Base-by-base conservation (phyloP, 345 rosid genomes). In the Euphorbia tirucalli region DNA sequence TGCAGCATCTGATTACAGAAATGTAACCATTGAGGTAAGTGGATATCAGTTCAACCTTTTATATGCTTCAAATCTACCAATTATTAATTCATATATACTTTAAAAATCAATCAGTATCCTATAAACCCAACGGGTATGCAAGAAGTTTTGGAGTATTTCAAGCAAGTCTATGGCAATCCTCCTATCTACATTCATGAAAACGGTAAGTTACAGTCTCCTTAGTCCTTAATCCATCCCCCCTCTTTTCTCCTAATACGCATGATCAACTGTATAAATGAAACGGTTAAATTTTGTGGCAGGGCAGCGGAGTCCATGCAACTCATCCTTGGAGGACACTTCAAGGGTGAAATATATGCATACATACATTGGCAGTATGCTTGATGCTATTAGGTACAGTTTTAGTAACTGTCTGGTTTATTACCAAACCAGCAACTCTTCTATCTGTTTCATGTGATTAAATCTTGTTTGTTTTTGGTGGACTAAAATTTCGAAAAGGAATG, bases 321-420 rank as follows among this genome's bases (percentile, higher is more conserved):
- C 82, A 16, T 73, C 86, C 2, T 44, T 87, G 64, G 79, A 83
- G 70, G 91, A 89, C 79, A 64, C 69, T 41, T 19, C 77, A 1
- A 85, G 91, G 69, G 77, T 83, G 43, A n/a, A 74, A 50, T 84
- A 67, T 75, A 31, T 87, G 74, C 74, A 78, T 24, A 76, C 83
- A 25, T 78, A 80, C 75, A 86, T 86, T 13, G 87, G 83, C 16
- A 72, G 79, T 69, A 28, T 79, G 75, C 90, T 84, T 49, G 84
- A 82, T 37, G 76, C 82, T 24, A 35, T 86, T 25, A 85, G 89
- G 94, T 89, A 73, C 14, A 35, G 7, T 35, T 35, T 35, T 35
- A 7, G 7, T 7, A 35, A 3, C 39, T 35, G 7, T 35, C 4
- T 3, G 3, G 39, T 35, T 35, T 7, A 35, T 35, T 35, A 35